Conservation (phyloP, 2,329 filamentous ascomycete genomes). For the Paecilomyces sp. region DNA sequence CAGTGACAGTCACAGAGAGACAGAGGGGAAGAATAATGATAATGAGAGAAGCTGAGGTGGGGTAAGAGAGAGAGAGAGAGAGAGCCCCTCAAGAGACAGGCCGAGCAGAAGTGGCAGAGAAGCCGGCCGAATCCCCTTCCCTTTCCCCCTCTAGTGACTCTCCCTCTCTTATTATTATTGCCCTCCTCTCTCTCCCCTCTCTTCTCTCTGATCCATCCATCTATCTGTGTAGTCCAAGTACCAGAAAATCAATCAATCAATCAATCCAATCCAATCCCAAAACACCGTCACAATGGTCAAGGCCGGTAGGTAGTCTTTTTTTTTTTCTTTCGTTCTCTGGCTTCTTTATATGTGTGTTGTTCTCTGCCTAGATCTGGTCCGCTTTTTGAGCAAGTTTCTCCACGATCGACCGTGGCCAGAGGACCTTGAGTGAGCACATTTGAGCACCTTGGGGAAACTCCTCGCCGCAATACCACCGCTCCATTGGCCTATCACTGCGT, state of each 20-base stretch:
- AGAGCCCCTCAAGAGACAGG: neutral
- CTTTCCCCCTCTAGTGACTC: slow-evolving; percentile 14
- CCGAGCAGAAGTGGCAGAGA: neutral
- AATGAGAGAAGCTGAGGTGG: neutral
- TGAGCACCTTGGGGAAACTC: slow-evolving; percentile 32
- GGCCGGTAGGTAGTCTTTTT: slow-evolving; percentile 63
- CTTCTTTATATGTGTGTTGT: slow-evolving; percentile 10
- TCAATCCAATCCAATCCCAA: slow-evolving; percentile 4
- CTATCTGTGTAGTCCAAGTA: slow-evolving; percentile 4
- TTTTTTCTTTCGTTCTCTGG: neutral
- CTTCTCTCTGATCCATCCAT: slow-evolving; percentile 3
- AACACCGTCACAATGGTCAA: slow-evolving; percentile 88
- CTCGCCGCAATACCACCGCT: slow-evolving; percentile 7
- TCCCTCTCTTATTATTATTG: slow-evolving; percentile 11
- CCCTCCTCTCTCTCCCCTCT: slow-evolving; percentile 3
- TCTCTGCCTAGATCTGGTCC: slow-evolving; percentile 4
- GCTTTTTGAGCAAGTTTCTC: slow-evolving; percentile 8
- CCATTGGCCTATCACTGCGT: slow-evolving; percentile 18
- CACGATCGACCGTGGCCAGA: slow-evolving; percentile 20
- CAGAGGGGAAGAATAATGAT: too few species aligned
- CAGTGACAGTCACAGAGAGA: neutral
- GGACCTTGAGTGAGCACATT: slow-evolving; percentile 36
- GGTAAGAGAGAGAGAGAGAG: neutral
- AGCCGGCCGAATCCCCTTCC: slow-evolving; percentile 7
- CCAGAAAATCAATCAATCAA: too few species aligned